These are phyloP conservation scores for Gastroboletus turbinatus DNA, from an alignment of 1,284 basidiomycete genomes.

Conservation along the genomic window DNA sequence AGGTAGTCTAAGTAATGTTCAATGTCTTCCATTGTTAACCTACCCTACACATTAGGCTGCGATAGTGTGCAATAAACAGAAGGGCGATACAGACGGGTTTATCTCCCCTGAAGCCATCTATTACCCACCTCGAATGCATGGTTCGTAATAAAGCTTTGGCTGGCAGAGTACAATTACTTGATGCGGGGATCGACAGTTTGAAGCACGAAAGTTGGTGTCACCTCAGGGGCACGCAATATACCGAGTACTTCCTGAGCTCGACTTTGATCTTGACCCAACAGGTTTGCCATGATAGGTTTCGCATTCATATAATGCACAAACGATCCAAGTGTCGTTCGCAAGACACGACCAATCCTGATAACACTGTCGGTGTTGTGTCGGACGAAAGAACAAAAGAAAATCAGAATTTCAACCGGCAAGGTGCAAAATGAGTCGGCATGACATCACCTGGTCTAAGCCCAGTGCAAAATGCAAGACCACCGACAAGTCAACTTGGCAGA, in stretches of 20 bases:
- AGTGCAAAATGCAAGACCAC: background rate
- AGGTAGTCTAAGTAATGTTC: background rate
- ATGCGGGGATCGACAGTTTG: background rate
- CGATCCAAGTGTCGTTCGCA: too few relatives aligned
- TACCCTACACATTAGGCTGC: background rate
- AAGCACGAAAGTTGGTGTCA: background rate
- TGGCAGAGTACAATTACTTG: background rate
- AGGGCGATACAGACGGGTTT: too few relatives aligned
- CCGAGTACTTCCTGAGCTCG: background rate
- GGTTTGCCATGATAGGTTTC: background rate
- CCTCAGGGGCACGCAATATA: background rate
- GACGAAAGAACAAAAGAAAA: background rate
- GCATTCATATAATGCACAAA: background rate
- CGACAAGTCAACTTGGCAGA: slow-evolving; percentile 1
- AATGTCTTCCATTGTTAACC: background rate
- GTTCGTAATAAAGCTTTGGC: background rate
- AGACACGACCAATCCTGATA: too few relatives aligned
- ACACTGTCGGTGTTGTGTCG: background rate
- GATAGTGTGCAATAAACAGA: background rate
- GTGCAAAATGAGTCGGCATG: slow-evolving; percentile 23
- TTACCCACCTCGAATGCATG: background rate
- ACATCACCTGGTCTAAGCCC: slow-evolving; percentile 25
- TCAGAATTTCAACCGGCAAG: slow-evolving; percentile 14
- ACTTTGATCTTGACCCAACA: background rate
- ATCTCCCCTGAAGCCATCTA: background rate